These are phyloP conservation scores for Ogataea saltuana DNA, from an alignment of 805 yeast species.

Conservation along the genomic window DNA sequence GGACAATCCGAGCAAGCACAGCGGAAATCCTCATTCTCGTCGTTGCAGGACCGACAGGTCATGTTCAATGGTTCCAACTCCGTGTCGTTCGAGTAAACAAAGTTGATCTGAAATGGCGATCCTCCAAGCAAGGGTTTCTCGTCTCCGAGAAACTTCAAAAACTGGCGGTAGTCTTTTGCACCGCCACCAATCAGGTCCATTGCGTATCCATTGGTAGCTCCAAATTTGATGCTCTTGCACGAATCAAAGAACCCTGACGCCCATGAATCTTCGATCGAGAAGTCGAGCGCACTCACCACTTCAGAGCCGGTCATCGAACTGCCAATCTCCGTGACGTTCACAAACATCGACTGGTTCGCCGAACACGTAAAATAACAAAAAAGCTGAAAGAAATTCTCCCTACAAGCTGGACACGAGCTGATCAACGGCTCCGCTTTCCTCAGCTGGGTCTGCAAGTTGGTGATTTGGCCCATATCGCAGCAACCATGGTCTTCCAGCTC, in stretches of 20 bases:
- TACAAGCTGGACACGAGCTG: conserved; percentile 93
- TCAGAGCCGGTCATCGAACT: conserved; percentile 49
- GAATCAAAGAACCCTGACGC: conserved; percentile 75
- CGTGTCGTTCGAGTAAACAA: conserved; percentile 42
- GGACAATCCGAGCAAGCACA: conserved; percentile 95
- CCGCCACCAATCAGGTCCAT: conserved; percentile 99
- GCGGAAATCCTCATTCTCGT: conserved; percentile 51
- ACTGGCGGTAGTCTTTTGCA: conserved; percentile 68
- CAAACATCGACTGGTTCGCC: conserved; percentile 73
- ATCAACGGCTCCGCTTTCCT: conserved; percentile 78
- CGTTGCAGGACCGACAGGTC: conserved; percentile 53
- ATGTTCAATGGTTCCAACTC: conserved; percentile 34
- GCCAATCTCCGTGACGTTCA: conserved; percentile 60
- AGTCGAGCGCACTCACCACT: conserved; percentile 71
- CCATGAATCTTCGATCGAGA: conserved; percentile 56
- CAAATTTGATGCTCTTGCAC: conserved; percentile 85
- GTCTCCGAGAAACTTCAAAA: conserved; percentile 88
- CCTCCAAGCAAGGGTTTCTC: conserved; percentile 94
- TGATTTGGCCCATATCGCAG: conserved; percentile 67
- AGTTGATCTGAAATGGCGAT: conserved; percentile 91
- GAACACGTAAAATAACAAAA: conserved; percentile 92
- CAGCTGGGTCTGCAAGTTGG: conserved; percentile 54
- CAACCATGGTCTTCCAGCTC: conserved; percentile 52
- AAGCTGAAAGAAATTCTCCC: conserved; percentile 76
- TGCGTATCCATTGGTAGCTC: conserved; percentile 93